These are phyloP conservation scores for Conidiobolus incongruus DNA, from an alignment of 371 early-diverging fungal species.

Conservation along the genomic window DNA sequence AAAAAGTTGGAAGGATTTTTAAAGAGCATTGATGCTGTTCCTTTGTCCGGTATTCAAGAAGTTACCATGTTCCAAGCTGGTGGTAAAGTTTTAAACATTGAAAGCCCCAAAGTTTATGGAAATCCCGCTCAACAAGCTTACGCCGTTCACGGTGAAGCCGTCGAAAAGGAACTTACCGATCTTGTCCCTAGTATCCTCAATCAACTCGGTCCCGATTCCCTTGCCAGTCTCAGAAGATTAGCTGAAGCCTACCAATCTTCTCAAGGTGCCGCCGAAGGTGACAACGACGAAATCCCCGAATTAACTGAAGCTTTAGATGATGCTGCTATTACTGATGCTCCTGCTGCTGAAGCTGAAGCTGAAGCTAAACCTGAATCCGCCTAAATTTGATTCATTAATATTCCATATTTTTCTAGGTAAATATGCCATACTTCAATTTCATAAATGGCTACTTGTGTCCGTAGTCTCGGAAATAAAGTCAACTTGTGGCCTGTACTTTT, in stretches of 20 bases:
- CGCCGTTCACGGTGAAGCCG: background rate
- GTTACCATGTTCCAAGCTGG: slow-evolving; percentile 97
- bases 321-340: no score
- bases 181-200: slow-evolving; percentile 82
- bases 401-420: no score
- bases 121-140: background rate
- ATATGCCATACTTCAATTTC: no score
- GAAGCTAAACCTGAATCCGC: no score
- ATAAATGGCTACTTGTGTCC: no score
- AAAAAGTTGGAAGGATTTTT: slow-evolving; percentile 69
- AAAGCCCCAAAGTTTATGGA: slow-evolving; percentile 48
- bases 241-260: slow-evolving; percentile 58
- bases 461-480: no score
- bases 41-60: slow-evolving; percentile 75
- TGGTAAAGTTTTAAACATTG: slow-evolving; percentile 85
- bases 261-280: slow-evolving; percentile 18
- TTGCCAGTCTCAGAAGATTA: slow-evolving; percentile 66
- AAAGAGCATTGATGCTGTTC: slow-evolving; percentile 72
- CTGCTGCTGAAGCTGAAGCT: no score
- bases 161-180: slow-evolving; percentile 55
- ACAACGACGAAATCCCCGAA: slow-evolving; percentile 54
- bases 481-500: no score
- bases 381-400: no score
- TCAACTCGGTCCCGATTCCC: slow-evolving; percentile 89
- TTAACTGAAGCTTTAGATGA: slow-evolving; percentile 19